A percentile compares a stretch with the other conserved stretches of the same genome.
phyloP scores from a whole-genome alignment of 352 stramenopile species.

The Phytophthora boehmeriae region DNA sequence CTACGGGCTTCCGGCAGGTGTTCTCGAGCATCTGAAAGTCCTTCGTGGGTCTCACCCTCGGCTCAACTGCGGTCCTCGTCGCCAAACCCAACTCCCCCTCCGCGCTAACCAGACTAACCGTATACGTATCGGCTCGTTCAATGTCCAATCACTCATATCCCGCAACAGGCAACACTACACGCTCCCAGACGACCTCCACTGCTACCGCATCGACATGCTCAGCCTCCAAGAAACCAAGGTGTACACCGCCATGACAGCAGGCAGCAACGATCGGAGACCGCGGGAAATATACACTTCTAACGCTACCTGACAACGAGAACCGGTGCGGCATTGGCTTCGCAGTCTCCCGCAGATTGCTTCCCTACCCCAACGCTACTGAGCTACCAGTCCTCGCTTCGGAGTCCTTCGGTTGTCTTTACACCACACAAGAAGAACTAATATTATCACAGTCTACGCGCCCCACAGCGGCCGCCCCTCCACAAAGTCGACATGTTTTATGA shows the following conservation, averaged over 20 bases:
- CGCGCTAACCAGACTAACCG: constrained; percentile 1
- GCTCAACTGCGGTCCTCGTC: neutral
- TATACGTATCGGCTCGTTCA: neutral
- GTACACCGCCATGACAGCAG: constrained; percentile 22
- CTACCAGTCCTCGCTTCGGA: neutral
- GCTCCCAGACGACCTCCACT: neutral
- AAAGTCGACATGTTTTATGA: neutral
- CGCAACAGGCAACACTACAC: neutral
- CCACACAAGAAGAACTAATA: neutral
- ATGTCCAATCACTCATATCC: neutral
- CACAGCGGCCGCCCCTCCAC: neutral
- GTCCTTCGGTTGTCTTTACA: neutral
- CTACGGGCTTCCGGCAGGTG: neutral
- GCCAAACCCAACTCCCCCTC: neutral
- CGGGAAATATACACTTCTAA: neutral
- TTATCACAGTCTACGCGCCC: neutral
- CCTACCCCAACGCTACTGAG: neutral
- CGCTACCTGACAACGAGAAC: neutral
- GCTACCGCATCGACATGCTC: constrained; percentile 2
- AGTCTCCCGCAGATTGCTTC: neutral
- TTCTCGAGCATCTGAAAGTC: neutral
- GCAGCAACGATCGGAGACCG: constrained; percentile 1
- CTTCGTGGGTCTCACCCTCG: neutral
- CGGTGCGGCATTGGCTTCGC: neutral
- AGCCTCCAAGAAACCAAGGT: neutral